These are phyloP conservation scores for Amphicarpaea edgeworthii DNA, from an alignment of 306 rosid genomes.

Conservation along the genomic window DNA sequence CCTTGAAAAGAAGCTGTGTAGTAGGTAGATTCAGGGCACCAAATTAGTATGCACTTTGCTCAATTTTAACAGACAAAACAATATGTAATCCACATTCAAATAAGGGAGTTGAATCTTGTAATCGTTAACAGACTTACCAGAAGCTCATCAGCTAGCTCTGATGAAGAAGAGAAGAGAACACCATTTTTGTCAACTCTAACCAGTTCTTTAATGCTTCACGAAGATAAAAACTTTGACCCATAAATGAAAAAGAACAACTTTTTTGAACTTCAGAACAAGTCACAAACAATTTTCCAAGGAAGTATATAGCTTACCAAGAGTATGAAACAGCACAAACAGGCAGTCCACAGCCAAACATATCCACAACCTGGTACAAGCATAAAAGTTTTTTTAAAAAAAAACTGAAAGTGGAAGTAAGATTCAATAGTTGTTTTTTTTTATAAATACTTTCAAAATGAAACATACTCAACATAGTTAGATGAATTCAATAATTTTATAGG, in stretches of 20 bases:
- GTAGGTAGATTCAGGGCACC: slow-evolving; percentile 40
- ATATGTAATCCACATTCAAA: background rate
- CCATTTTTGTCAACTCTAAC: slow-evolving; percentile 86
- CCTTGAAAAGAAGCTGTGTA: slow-evolving; percentile 84
- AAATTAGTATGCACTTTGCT: slow-evolving; percentile 32
- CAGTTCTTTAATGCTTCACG: slow-evolving; percentile 83
- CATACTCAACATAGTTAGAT: slow-evolving; percentile 16
- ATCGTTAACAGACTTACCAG: slow-evolving; percentile 63
- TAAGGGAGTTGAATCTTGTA: background rate
- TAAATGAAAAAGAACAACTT: slow-evolving; percentile 35
- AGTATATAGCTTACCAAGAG: slow-evolving; percentile 70
- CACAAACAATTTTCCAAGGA: slow-evolving; percentile 21
- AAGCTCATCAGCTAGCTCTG: slow-evolving; percentile 96
- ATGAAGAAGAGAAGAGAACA: slow-evolving; percentile 86
- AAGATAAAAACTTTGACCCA: slow-evolving; percentile 30
- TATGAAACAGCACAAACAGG: slow-evolving; percentile 98
- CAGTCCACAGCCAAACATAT: slow-evolving; percentile 98
- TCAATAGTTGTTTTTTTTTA: background rate
- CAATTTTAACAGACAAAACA: slow-evolving; percentile 28
- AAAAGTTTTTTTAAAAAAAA: slow-evolving; percentile 37
- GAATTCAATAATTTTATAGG: background rate
- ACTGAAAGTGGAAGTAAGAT: slow-evolving; percentile 5
- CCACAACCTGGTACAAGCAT: slow-evolving; percentile 71
- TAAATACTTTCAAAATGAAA: slow-evolving; percentile 18
- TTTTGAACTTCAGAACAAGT: slow-evolving; percentile 22